A percentile compares a stretch with the other conserved stretches of the same genome.
phyloP scores from a whole-genome alignment of 2,329 filamentous ascomycete species.

The Colletotrichum melonis region DNA sequence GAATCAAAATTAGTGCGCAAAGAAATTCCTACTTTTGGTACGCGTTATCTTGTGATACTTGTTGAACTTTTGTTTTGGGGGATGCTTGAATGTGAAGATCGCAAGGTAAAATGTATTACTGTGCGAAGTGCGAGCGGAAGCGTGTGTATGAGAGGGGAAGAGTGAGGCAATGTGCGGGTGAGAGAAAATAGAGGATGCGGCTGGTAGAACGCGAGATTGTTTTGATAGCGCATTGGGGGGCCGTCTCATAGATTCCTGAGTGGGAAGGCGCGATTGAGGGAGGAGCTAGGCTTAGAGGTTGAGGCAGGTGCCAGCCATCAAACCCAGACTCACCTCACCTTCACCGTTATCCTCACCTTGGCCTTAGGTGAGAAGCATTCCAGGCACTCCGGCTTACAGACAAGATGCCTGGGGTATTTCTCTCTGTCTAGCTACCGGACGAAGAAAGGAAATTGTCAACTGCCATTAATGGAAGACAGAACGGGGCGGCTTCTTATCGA shows the following conservation, averaged over 20 bases:
- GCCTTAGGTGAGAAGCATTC: neutral
- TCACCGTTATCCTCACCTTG: no score
- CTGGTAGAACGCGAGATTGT: no score
- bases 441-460: no score
- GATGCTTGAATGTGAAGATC: neutral
- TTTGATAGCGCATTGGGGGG: no score
- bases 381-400: no score
- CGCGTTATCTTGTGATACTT: neutral
- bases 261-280: neutral
- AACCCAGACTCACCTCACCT: neutral
- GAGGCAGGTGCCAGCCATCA: neutral
- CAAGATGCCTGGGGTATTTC: no score
- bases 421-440: no score
- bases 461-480: no score
- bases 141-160: neutral
- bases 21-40: neutral
- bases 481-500: no score
- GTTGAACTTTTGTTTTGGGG: neutral
- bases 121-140: neutral
- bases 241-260: neutral
- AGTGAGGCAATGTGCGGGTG: no score
- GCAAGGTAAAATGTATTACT: neutral
- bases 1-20: neutral
- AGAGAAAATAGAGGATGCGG: no score
- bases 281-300: neutral